Conservation (phyloP, 495 filamentous ascomycete species). For the Hypomontagnella monticulosa region DNA sequence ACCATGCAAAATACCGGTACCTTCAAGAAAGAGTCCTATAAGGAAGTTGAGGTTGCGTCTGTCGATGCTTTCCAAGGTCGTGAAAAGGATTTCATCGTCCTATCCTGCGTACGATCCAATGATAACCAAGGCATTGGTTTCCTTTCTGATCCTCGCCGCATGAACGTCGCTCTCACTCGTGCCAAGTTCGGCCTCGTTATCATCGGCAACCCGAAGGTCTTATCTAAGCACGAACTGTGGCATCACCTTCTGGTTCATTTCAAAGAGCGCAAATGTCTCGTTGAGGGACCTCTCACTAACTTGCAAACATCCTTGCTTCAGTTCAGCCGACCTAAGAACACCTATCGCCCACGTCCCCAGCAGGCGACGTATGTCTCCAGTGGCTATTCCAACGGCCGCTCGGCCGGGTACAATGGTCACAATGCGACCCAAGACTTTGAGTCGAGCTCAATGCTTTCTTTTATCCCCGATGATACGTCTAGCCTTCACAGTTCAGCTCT, state of each 20-base stretch:
- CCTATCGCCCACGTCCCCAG: conserved; percentile 79
- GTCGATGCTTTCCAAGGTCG: conserved; percentile 99
- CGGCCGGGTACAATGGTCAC: conserved; percentile 58
- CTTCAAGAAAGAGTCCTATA: conserved; percentile 98
- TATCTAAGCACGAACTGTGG: conserved; percentile 98
- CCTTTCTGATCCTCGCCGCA: conserved; percentile 95
- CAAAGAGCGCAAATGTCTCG: conserved; percentile 95
- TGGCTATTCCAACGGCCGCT: conserved; percentile 67
- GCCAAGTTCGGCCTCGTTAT: conserved; percentile 97
- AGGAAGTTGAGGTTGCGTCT: conserved; percentile 97
- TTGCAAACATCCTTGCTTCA: conserved; percentile 94
- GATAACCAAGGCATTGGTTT: conserved; percentile 99
- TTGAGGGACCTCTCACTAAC: conserved; percentile 96
- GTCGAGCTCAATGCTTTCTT: conserved; percentile 85
- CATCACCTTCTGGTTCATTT: conserved; percentile 96
- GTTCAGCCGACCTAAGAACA: conserved; percentile 91
- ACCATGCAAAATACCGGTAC: conserved; percentile 98
- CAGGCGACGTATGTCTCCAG: conserved; percentile 72
- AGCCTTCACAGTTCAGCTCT: conserved; percentile 93
- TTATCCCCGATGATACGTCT: conserved; percentile 97
- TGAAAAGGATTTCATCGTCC: conserved; percentile 98
- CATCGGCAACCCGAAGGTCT: conserved; percentile 96
- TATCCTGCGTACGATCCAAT: conserved; percentile 98
- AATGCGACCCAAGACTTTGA: conserved; percentile 76
- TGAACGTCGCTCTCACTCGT: conserved; percentile 98